Evolutionary conservation across 495 filamentous ascomycete genomes (phyloP).

Genomic region (Poronia punctata): DNA sequence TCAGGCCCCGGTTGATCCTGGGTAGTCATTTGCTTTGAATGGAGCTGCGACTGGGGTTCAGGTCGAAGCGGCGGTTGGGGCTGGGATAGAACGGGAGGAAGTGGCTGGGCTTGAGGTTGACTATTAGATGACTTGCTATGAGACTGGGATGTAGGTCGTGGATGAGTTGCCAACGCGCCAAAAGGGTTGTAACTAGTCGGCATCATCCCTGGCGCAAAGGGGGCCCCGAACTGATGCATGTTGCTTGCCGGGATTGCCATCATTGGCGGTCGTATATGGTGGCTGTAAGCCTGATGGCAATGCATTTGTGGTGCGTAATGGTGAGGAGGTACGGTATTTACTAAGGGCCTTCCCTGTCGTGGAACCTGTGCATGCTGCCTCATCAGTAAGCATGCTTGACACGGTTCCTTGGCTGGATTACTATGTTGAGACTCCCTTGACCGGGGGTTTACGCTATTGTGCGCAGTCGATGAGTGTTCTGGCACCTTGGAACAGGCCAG

Average conservation of each 20-base stretch:
- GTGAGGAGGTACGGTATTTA: constrained; percentile 14
- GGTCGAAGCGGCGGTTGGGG: too few species aligned
- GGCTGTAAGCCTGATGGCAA: constrained; percentile 12
- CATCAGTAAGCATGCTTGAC: constrained; percentile 18
- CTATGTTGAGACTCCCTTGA: constrained; percentile 7
- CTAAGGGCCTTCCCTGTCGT: constrained; percentile 18
- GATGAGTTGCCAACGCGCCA: constrained; percentile 8
- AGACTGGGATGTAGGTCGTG: constrained; percentile 1
- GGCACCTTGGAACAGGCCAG: constrained; percentile 2
- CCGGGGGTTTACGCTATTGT: background rate
- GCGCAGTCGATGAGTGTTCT: background rate
- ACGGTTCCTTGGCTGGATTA: constrained; percentile 16
- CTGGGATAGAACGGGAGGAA: too few species aligned
- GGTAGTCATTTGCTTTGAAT: background rate
- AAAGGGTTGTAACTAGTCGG: constrained; percentile 13
- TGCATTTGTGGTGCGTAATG: constrained; percentile 17
- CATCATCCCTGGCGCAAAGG: constrained; percentile 16
- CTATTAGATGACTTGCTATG: constrained; percentile 10
- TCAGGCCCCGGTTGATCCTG: background rate
- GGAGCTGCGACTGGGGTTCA: background rate
- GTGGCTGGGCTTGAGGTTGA: too few species aligned
- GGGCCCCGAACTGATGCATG: constrained; percentile 13
- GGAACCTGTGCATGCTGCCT: constrained; percentile 18
- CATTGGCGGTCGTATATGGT: constrained; percentile 19
- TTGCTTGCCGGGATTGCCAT: constrained; percentile 15